phyloP scores from a whole-genome alignment of 2,329 filamentous ascomycete genomes.

The Fusarium verticillioides region DNA sequence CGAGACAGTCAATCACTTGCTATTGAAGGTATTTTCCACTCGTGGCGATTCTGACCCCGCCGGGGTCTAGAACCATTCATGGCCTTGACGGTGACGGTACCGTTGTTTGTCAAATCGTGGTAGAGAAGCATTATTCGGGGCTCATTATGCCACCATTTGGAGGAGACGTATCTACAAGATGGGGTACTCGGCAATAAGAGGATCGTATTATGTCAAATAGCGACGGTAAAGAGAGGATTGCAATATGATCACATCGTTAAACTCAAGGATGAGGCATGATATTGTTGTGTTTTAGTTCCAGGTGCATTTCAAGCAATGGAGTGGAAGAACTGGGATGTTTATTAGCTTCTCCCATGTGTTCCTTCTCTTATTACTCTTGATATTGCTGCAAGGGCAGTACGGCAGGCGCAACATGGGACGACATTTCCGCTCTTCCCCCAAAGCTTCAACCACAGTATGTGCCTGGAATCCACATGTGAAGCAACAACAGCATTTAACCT shows the following conservation, averaged over 20 bases:
- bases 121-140: conserved; percentile 6
- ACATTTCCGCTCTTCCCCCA: conserved; percentile 14
- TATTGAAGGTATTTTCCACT: background rate
- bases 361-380: conserved; percentile 1
- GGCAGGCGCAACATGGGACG: conserved; percentile 16
- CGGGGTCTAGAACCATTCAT: conserved; percentile 18
- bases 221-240: background rate
- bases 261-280: conserved; percentile 9
- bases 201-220: background rate
- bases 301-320: conserved; percentile 1
- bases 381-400: conserved; percentile 8
- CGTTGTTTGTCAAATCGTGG: conserved; percentile 13
- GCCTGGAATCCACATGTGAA: conserved; percentile 10
- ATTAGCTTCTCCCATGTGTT: background rate
- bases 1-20: conserved; percentile 19
- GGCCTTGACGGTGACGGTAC: background rate
- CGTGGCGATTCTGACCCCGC: conserved; percentile 18
- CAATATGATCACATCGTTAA: background rate
- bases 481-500: conserved; percentile 18
- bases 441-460: background rate
- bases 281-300: conserved; percentile 1
- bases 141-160: conserved; percentile 18
- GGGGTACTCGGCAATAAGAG: background rate
- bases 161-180: background rate
- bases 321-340: background rate